phyloP scores from a whole-genome alignment of 768 basidiomycete genomes.

The Scleroderma citrinum region DNA sequence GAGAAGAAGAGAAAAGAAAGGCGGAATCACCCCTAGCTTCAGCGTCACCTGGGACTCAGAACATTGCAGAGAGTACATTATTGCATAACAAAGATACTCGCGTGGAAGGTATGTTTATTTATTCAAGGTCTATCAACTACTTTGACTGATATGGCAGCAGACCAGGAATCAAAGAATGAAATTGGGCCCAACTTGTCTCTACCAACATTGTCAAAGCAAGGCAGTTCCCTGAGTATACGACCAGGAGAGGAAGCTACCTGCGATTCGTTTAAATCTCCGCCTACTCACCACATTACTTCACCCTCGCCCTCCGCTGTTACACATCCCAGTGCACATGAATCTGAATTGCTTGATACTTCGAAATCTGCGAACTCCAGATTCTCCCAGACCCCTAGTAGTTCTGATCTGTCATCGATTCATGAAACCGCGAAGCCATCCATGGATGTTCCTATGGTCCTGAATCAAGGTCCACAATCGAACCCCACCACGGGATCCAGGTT shows the following conservation, averaged over 20 bases:
- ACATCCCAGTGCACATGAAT: conserved; percentile 5
- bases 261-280: background rate
- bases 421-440: conserved; percentile 19
- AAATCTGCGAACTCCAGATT: conserved; percentile 29
- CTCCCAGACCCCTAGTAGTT: conserved; percentile 28
- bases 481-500: conserved; percentile 38
- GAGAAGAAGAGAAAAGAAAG: conserved; percentile 53
- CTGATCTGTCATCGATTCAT: conserved; percentile 15
- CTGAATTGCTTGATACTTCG: conserved; percentile 14
- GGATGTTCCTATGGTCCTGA: conserved; percentile 39
- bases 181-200: background rate
- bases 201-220: conserved; percentile 1
- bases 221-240: background rate
- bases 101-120: conserved; percentile 16
- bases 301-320: conserved; percentile 7
- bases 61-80: conserved; percentile 10
- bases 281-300: background rate
- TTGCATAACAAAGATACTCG: conserved; percentile 5
- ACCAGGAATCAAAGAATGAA: background rate
- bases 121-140: background rate
- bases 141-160: background rate
- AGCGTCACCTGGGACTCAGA: background rate
- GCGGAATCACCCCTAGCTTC: conserved; percentile 15
- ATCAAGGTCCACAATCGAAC: conserved; percentile 31
- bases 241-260: background rate